phyloP scores from a whole-genome alignment of 495 filamentous ascomycete species.

The Neurospora sp. region DNA sequence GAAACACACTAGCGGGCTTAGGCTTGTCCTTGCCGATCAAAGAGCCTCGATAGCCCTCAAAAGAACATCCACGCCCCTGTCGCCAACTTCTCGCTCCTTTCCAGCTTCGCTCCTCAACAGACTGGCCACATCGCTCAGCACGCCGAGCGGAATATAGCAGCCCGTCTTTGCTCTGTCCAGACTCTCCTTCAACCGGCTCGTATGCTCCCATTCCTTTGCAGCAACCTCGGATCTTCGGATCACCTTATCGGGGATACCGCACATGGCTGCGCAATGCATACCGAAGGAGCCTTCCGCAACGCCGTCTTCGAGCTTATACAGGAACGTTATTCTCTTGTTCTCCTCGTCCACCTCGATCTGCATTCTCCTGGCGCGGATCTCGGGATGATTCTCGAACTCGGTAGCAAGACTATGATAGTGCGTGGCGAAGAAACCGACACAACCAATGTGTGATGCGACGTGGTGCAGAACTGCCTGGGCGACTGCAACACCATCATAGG shows the following conservation, averaged over 20 bases:
- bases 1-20: neutral
- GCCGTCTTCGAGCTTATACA: slow-evolving; percentile 91
- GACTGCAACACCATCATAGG: slow-evolving; percentile 92
- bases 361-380: slow-evolving; percentile 81
- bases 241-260: slow-evolving; percentile 75
- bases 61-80: slow-evolving; percentile 59
- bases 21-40: slow-evolving; percentile 26
- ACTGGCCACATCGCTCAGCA: slow-evolving; percentile 87
- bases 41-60: slow-evolving; percentile 67
- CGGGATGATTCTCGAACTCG: slow-evolving; percentile 82
- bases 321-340: slow-evolving; percentile 72
- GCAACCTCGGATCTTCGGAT: slow-evolving; percentile 81
- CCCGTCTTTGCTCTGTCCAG: slow-evolving; percentile 67
- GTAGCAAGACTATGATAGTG: slow-evolving; percentile 92
- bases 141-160: slow-evolving; percentile 72
- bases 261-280: slow-evolving; percentile 99
- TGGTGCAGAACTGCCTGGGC: slow-evolving; percentile 95
- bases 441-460: slow-evolving; percentile 85
- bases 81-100: slow-evolving; percentile 33
- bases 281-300: slow-evolving; percentile 97
- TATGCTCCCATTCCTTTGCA: slow-evolving; percentile 94
- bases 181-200: slow-evolving; percentile 77
- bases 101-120: slow-evolving; percentile 49
- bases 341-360: slow-evolving; percentile 87
- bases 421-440: slow-evolving; percentile 93